Base-by-base conservation (phyloP, 768 basidiomycete genomes). In the Cantharellus anzutake region DNA sequence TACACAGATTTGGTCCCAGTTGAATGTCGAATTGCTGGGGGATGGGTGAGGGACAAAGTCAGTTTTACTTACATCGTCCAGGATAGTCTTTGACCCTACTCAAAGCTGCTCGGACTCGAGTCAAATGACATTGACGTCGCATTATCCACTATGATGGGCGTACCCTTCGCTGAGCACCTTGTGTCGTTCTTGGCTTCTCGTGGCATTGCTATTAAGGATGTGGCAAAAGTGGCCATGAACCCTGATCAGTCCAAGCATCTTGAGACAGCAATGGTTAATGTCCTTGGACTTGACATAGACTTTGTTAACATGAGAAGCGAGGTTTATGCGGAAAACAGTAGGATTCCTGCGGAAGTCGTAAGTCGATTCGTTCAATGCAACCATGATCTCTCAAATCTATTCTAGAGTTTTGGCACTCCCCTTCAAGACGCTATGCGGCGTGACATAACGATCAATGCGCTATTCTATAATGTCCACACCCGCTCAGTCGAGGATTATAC, bases 31-130 rank as follows among this genome's bases (percentile, higher is more conserved):
- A 87, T 99, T 53, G 96, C 92, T 5, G 96, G 96, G 16, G 96
- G 96, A 20, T 99, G 96, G 96, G 96, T 98, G 51, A 76, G 96
- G 66, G 96, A 99, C 71, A 99, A 99, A 83, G 94, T 92, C 62
- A 65, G 72, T 69, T n/a, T 20, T 42, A 41, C 16, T 34, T 20
- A 38, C 39, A 5, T 58, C 58, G 20, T 59, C 42, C 35, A 56
- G 16, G 48, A 44, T 60, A 60, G 41, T 44, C n/a, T 5, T 4
- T 34, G 3, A 20, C 39, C 14, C 38, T 57, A 5, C 61, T 35
- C 57, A 53, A 60, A 91, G 96, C 74, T 98, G 51, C 76, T 98
- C 41, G 84, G 83, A 5, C 74, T 78, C 16, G 73, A 86, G 58
- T 89, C 86, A 65, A 81, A 89, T 68, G 96, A 99, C 66, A 86